phyloP scores from a whole-genome alignment of 805 yeast genomes.

The Metschnikowia santaceciliae region DNA sequence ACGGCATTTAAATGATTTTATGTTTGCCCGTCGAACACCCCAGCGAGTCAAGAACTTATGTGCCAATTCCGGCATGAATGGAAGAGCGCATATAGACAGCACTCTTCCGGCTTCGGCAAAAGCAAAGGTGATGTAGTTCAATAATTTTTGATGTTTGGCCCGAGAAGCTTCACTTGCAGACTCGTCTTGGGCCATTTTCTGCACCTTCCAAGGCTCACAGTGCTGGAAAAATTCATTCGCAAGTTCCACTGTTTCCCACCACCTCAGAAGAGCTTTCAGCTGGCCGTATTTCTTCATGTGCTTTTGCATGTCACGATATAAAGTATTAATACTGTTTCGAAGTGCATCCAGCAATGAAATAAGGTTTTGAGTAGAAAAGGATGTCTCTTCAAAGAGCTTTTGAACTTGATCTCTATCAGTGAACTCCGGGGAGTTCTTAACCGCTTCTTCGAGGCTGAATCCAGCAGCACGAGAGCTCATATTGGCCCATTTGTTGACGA shows the following conservation, averaged over 20 bases:
- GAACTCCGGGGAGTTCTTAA: constrained; percentile 15
- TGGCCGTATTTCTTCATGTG: constrained; percentile 48
- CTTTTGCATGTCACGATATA: constrained; percentile 32
- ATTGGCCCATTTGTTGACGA: constrained; percentile 83
- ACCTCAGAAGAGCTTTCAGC: constrained; percentile 49
- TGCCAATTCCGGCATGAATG: constrained; percentile 70
- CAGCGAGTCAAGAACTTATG: constrained; percentile 55
- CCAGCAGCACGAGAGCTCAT: constrained; percentile 72
- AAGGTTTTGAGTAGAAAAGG: background rate
- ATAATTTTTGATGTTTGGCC: constrained; percentile 13
- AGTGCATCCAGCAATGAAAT: constrained; percentile 7
- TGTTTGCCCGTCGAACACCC: constrained; percentile 40
- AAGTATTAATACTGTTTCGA: constrained; percentile 7
- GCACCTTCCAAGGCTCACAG: constrained; percentile 71
- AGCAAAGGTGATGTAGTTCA: constrained; percentile 53
- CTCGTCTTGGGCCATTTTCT: constrained; percentile 20
- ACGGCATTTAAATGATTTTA: constrained; percentile 43
- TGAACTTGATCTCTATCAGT: background rate
- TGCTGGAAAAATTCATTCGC: constrained; percentile 68
- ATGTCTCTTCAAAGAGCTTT: background rate
- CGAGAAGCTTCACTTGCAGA: constrained; percentile 18
- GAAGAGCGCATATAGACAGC: constrained; percentile 59
- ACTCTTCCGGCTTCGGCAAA: constrained; percentile 73
- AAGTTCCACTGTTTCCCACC: constrained; percentile 57
- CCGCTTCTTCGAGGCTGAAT: constrained; percentile 53